phyloP scores from a whole-genome alignment of 2,329 filamentous ascomycete genomes.

The Periconia digitata region DNA sequence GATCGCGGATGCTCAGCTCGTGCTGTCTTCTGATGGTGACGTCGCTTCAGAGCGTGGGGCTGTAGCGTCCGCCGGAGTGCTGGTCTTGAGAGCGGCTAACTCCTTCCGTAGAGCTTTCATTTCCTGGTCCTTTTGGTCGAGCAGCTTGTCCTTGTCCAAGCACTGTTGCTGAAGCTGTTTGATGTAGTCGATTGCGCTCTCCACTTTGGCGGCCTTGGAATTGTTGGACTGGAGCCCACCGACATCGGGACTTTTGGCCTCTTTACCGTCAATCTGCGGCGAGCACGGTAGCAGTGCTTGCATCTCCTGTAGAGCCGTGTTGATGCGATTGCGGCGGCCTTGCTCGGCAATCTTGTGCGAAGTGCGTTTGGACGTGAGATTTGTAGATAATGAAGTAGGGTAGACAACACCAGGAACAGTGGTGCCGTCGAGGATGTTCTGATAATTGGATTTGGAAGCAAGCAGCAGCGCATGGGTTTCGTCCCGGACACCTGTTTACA shows the following conservation, averaged over 20 bases:
- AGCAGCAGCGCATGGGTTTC: slow-evolving; percentile 72
- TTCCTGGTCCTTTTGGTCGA: slow-evolving; percentile 67
- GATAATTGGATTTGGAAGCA: slow-evolving; percentile 95
- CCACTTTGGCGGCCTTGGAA: slow-evolving; percentile 97
- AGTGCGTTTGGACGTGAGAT: slow-evolving; percentile 92
- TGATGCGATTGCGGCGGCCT: slow-evolving; percentile 91
- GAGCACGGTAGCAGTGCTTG: slow-evolving; percentile 79
- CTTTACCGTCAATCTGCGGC: slow-evolving; percentile 36
- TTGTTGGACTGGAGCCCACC: slow-evolving; percentile 40
- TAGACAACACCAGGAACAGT: slow-evolving; percentile 87
- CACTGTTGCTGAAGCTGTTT: slow-evolving; percentile 77
- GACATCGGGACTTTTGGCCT: slow-evolving; percentile 39
- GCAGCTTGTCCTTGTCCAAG: slow-evolving; percentile 62
- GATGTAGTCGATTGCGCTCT: slow-evolving; percentile 94
- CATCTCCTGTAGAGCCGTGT: slow-evolving; percentile 89
- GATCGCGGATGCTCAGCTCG: slow-evolving; percentile 2
- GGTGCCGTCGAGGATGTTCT: slow-evolving; percentile 93
- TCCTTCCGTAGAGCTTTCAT: slow-evolving; percentile 54
- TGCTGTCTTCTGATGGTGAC: slow-evolving; percentile 1
- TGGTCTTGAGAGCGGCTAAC: slow-evolving; percentile 43
- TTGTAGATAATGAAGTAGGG: slow-evolving; percentile 86
- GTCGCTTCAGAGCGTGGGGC: background rate
- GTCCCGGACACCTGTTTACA: slow-evolving; percentile 49
- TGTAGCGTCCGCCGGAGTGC: slow-evolving; percentile 13
- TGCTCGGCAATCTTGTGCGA: slow-evolving; percentile 98